Conservation (phyloP, 495 filamentous ascomycete genomes). For the Xylaria castorea region DNA sequence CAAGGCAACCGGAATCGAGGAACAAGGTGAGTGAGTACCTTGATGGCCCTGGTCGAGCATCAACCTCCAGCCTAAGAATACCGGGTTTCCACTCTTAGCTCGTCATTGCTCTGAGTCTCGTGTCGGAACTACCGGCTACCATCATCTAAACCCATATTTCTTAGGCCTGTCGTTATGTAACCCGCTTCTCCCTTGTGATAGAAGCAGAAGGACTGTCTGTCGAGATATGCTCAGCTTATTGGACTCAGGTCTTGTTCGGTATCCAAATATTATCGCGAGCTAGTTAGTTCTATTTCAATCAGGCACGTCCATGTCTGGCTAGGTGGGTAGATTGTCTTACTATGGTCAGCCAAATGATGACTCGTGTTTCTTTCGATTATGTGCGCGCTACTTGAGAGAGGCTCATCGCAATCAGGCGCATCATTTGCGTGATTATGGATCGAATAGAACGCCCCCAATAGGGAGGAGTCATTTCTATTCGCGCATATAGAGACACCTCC, state of each 20-base stretch:
- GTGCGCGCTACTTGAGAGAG: neutral
- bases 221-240: neutral
- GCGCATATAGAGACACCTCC: too few species aligned
- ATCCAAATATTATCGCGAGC: neutral
- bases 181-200: neutral
- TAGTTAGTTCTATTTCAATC: neutral
- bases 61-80: neutral
- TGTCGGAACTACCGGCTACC: neutral
- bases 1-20: neutral
- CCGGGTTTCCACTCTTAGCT: neutral
- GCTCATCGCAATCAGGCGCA: neutral
- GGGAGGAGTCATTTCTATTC: neutral
- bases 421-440: neutral
- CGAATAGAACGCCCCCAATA: neutral
- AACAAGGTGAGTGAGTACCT: neutral
- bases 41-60: neutral
- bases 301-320: neutral
- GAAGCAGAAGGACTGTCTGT: neutral
- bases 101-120: neutral
- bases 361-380: neutral
- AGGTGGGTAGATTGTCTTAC: neutral
- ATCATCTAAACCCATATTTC: neutral
- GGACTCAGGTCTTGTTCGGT: neutral
- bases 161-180: neutral
- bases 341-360: constrained; percentile 3